Base-by-base conservation (phyloP, 345 rosid species). In the Boechera stricta region DNA sequence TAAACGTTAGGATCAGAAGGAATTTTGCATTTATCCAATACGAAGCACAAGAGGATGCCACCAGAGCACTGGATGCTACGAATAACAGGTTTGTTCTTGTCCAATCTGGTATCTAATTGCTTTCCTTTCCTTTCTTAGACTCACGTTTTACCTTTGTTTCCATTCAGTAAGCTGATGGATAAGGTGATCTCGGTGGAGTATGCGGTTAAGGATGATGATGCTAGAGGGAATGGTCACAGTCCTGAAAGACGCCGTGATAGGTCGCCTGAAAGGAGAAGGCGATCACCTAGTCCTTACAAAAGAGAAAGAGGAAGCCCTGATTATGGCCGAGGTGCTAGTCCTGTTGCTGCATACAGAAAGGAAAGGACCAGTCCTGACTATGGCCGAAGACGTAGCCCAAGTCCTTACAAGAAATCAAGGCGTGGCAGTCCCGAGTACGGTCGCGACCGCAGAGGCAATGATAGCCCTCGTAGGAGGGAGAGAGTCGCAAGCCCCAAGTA, bases 291-390 rank as follows among this genome's bases (percentile, higher is more conserved):
- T 81, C 97, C 98, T 10, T 89, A 87, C 66, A 85, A 83, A 32
- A 92, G 90, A 75, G 95, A 90, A 73, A 85, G 98, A 74, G 97
- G 90, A 5, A 94, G 97, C 84, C 98, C 97, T 65, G 97, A 94
- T 47, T 90, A 94, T 80, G 98, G 98, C 11, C 90, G 85, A 75
- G 95, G 95, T 35, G 81, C 83, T 58, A 89, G 93, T 77, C 95
- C 84, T 28, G 85, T 84, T 69, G 83, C 73, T n/a, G 67, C 88
- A 39, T 74, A 85, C 76, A 70, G 78, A 42, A 88, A 84, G 67
- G 93, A 87, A 45, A 87, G 96, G 82, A 87, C 75, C 39, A 91
- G 97, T 74, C 94, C 94, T 74, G 90, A 87, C 47, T 88, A 87
- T 80, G 96, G 91, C 10, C 86, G 84, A 72, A 84, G 74, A 38